Evolutionary conservation across 2,329 filamentous ascomycete genomes (phyloP).

Genomic region (Penicillium polonicum): DNA sequence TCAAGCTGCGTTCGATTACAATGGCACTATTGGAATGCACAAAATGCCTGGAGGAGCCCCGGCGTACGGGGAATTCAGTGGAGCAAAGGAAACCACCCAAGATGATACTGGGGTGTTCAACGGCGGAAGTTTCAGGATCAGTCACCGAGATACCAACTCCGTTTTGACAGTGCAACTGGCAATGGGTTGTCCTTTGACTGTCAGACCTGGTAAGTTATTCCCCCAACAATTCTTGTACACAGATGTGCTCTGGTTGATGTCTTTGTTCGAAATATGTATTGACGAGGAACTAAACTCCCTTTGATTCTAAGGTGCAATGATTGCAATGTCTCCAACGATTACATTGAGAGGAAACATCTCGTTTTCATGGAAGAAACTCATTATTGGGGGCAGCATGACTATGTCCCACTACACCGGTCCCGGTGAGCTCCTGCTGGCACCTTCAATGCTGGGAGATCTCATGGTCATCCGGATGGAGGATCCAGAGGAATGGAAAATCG

Average conservation of each 20-base stretch:
- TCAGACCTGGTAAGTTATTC: constrained; percentile 65
- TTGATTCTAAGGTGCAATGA: constrained; percentile 68
- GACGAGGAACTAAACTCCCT: not conserved
- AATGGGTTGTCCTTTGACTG: constrained; percentile 77
- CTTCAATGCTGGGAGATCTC: constrained; percentile 78
- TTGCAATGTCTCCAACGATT: constrained; percentile 88
- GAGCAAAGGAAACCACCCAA: constrained; percentile 60
- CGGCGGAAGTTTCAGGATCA: constrained; percentile 89
- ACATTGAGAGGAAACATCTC: constrained; percentile 79
- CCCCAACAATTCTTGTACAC: too few species aligned
- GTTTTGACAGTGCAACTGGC: constrained; percentile 87
- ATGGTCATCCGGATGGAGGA: constrained; percentile 73
- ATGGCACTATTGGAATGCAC: constrained; percentile 11
- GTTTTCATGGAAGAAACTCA: constrained; percentile 88
- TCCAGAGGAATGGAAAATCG: constrained; percentile 71
- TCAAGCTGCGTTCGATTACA: constrained; percentile 5
- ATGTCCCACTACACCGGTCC: constrained; percentile 83
- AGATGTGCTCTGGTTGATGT: not conserved
- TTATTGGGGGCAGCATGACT: constrained; percentile 75
- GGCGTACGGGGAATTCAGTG: constrained; percentile 59
- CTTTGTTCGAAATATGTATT: not conserved
- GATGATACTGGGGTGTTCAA: constrained; percentile 98
- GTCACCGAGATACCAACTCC: constrained; percentile 86
- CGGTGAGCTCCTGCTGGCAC: constrained; percentile 83
- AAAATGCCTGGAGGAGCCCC: constrained; percentile 46